These are phyloP conservation scores for Ascoidea asiatica DNA, from an alignment of 805 yeast genomes.

Conservation along the genomic window DNA sequence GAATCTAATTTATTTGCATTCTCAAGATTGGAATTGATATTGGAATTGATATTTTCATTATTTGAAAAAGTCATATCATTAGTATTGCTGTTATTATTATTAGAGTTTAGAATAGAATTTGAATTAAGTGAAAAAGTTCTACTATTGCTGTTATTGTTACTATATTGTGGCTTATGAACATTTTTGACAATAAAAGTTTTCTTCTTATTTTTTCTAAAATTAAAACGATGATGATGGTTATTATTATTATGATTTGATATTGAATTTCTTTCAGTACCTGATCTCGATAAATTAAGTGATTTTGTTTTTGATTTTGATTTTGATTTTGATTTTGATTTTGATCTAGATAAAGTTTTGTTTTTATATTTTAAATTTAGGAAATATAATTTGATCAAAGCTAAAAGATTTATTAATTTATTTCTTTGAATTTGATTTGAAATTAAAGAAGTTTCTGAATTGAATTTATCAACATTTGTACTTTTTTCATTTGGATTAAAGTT, in stretches of 20 bases:
- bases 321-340: background rate
- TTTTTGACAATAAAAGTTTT: background rate
- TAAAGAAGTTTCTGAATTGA: background rate
- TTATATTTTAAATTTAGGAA: background rate
- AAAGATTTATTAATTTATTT: no score
- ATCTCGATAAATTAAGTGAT: no score
- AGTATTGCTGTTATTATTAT: background rate
- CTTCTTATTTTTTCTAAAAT: no score
- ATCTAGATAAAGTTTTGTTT: background rate
- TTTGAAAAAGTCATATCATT: background rate
- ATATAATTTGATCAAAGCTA: no score
- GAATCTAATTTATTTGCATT: background rate
- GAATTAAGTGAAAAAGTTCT: no score
- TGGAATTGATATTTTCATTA: background rate
- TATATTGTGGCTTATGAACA: background rate
- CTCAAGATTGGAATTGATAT: background rate
- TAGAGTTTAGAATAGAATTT: no score
- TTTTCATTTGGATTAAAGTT: no score
- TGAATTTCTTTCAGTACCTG: no score
- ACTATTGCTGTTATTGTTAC: background rate
- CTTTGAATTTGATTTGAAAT: background rate
- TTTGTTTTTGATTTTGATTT: no score
- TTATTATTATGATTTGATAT: background rate
- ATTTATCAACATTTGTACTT: background rate
- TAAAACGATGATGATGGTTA: background rate